Evolutionary conservation across 139 green algal species (phyloP), one percentile per base, ranked within the genome.

Genomic region (Picochlorum sp.): DNA sequence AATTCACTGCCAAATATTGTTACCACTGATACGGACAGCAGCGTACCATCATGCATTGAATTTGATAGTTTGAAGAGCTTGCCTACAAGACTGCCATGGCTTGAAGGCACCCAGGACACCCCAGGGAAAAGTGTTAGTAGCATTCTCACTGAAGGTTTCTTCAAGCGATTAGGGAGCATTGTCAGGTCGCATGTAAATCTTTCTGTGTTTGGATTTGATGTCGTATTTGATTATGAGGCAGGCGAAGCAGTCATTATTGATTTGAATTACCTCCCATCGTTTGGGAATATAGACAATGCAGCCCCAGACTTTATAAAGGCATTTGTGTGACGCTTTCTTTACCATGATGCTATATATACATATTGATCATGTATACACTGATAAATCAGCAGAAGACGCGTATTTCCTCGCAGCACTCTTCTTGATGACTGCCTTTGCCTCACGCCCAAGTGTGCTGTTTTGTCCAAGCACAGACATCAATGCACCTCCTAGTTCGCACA

Each of bases 191-290:
- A 67, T n/a, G 54, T 90, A 45, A 78, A 74, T 8, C 75, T 90
- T 8, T 80, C 73, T 7, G 67, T 90, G 56, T 90, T 90, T 80
- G 84, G 84, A 0, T 90, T 88, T 55, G 84, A 90, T 58, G 57
- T 85, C 2, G 73, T 90, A 8, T 62, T 84, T 3, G 47, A 70
- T 44, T 26, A 28, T 10, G 41, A 11, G 49, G 66, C 70, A 69
- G 75, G 68, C 4, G 67, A 81, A 32, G 21, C 67, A 21, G 67
- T 79, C 21, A 72, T 87, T 3, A 63, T 87, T 5, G 84, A 90
- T 57, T 69, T 90, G 20, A 90, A 90, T 63, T 90, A 88, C 68
- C 88, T 90, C 23, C 84, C 84, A 8, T 83, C 72, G 24, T 90
- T 81, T 67, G 58, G 70, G 38, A 79, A 73, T 14, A 66, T 81